Conservation (phyloP, 129 eudicot genomes). For the Tagetes patula region DNA sequence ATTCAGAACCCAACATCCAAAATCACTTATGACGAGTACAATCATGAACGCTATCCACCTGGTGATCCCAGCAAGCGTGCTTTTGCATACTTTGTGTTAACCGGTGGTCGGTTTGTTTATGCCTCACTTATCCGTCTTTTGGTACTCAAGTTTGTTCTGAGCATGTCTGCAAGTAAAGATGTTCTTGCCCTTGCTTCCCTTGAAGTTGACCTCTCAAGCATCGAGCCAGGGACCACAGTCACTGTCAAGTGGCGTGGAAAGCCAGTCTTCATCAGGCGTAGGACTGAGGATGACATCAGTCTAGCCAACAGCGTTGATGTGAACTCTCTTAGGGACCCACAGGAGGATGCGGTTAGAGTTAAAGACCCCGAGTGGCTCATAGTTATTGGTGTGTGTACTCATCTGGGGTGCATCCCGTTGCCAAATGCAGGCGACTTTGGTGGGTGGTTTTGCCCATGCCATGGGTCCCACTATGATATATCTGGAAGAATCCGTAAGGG, state of each 20-base stretch:
- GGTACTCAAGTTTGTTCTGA: conserved; percentile 69
- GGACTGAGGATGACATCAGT: conserved; percentile 73
- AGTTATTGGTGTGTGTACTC: conserved; percentile 80
- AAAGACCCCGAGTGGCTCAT: conserved; percentile 85
- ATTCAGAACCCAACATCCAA: conserved; percentile 71
- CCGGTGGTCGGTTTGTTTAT: conserved; percentile 81
- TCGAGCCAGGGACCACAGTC: conserved; percentile 74
- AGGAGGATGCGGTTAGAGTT: conserved; percentile 69
- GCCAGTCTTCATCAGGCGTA: conserved; percentile 74
- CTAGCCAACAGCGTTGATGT: conserved; percentile 76
- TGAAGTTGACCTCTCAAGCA: conserved; percentile 78
- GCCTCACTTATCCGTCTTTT: conserved; percentile 72
- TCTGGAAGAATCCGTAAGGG: conserved; percentile 90
- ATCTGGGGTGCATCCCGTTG: conserved; percentile 82
- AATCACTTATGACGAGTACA: conserved; percentile 66
- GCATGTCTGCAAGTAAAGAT: conserved; percentile 90
- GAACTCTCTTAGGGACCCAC: conserved; percentile 67
- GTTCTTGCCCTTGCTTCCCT: conserved; percentile 86
- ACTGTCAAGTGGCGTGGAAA: conserved; percentile 92
- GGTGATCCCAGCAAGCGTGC: conserved; percentile 92
- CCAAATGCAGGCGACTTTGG: conserved; percentile 89
- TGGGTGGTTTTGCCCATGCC: conserved; percentile 95
- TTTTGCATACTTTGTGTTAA: conserved; percentile 77
- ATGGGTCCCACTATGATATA: conserved; percentile 78
- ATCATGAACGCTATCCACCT: conserved; percentile 84